These are phyloP conservation scores for Drechslera avenae DNA, from an alignment of 2,329 filamentous ascomycete genomes.

Conservation along the genomic window DNA sequence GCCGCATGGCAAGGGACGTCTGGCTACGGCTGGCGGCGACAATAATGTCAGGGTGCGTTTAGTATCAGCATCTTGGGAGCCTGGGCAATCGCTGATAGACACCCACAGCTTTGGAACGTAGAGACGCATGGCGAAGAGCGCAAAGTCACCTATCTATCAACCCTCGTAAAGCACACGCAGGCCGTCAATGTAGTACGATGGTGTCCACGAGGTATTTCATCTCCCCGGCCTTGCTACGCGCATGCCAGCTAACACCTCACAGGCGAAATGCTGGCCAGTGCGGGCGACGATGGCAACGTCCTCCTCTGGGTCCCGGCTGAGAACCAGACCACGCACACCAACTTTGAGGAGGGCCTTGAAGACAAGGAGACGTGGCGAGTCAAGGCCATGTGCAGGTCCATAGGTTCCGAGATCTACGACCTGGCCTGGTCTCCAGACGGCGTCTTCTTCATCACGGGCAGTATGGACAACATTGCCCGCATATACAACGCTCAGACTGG, in stretches of 20 bases:
- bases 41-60: slow-evolving; percentile 85
- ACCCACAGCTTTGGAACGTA: slow-evolving; percentile 90
- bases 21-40: slow-evolving; percentile 94
- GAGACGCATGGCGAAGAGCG: slow-evolving; percentile 83
- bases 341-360: slow-evolving; percentile 84
- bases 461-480: slow-evolving; percentile 97
- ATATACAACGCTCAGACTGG: slow-evolving; percentile 95
- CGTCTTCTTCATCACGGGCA: slow-evolving; percentile 94
- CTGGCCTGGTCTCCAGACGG: slow-evolving; percentile 98
- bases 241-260: slow-evolving; percentile 24
- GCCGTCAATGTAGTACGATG: slow-evolving; percentile 98
- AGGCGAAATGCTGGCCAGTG: slow-evolving; percentile 93
- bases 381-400: slow-evolving; percentile 96
- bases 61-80: neutral
- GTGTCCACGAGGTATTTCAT: slow-evolving; percentile 79
- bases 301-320: slow-evolving; percentile 95
- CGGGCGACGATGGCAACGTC: slow-evolving; percentile 96
- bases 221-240: slow-evolving; percentile 4
- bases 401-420: slow-evolving; percentile 96
- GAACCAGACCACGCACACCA: slow-evolving; percentile 65
- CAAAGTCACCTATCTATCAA: slow-evolving; percentile 89
- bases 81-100: slow-evolving; percentile 43
- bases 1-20: slow-evolving; percentile 83
- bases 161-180: slow-evolving; percentile 90
- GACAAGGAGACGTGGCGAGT: slow-evolving; percentile 97